These are phyloP conservation scores for Xylaria bambusicola DNA, from an alignment of 495 filamentous ascomycete species.

Conservation along the genomic window DNA sequence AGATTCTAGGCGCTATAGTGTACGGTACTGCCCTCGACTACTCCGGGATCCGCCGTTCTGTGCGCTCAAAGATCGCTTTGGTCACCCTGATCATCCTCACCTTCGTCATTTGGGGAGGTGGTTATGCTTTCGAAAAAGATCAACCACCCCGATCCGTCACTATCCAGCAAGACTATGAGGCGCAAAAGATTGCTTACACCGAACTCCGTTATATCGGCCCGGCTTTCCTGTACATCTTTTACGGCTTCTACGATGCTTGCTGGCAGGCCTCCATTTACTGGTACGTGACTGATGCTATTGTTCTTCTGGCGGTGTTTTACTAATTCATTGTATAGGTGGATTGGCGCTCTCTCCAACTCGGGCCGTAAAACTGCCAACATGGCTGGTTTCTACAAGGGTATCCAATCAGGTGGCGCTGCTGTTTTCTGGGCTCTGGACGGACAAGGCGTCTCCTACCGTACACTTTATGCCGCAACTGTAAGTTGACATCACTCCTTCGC, in stretches of 20 bases:
- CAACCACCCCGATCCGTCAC: conserved; percentile 43
- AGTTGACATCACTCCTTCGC: conserved; percentile 16
- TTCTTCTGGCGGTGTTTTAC: conserved; percentile 14
- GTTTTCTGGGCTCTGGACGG: conserved; percentile 81
- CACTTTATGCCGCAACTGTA: conserved; percentile 56
- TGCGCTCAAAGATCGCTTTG: conserved; percentile 75
- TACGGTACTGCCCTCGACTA: conserved; percentile 78
- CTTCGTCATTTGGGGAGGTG: conserved; percentile 84
- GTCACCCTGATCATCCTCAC: conserved; percentile 69
- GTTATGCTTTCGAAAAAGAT: conserved; percentile 72
- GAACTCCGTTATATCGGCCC: conserved; percentile 71
- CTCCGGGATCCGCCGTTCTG: conserved; percentile 61
- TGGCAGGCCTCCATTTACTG: conserved; percentile 90
- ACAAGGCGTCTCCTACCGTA: conserved; percentile 61
- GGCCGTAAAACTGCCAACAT: conserved; percentile 90
- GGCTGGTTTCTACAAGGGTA: conserved; percentile 87
- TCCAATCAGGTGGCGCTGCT: conserved; percentile 92
- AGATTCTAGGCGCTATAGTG: conserved; percentile 80
- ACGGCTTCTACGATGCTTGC: conserved; percentile 83
- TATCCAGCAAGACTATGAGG: conserved; percentile 29
- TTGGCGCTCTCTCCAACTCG: conserved; percentile 91
- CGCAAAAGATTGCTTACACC: conserved; percentile 59
- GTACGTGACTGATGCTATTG: conserved; percentile 50
- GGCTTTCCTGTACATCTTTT: conserved; percentile 92
- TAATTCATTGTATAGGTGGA: conserved; percentile 42